A percentile compares a stretch with the other conserved stretches of the same genome.
These are phyloP conservation scores for Colletotrichum spinosum DNA, from an alignment of 2,329 filamentous ascomycete species.

Conservation along the genomic window DNA sequence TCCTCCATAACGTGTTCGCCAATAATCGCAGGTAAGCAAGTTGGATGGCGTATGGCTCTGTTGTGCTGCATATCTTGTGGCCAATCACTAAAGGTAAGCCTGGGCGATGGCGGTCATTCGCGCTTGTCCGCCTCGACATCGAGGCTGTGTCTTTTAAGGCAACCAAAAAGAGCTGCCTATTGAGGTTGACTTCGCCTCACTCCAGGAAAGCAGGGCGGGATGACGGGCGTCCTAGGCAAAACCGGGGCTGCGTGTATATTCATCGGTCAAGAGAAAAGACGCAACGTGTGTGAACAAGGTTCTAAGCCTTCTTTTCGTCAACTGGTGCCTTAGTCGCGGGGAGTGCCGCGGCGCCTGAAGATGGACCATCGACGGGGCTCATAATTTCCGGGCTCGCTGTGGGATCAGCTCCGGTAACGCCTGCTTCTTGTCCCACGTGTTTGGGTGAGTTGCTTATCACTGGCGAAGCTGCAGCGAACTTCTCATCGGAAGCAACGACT, in stretches of 20 bases:
- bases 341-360: slow-evolving; percentile 5
- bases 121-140: slow-evolving; percentile 12
- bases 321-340: slow-evolving; percentile 22
- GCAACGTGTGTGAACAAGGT: neutral
- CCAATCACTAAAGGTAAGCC: slow-evolving; percentile 14
- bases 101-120: slow-evolving; percentile 17
- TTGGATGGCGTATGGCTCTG: slow-evolving; percentile 20
- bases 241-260: slow-evolving; percentile 7
- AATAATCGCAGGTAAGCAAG: slow-evolving; percentile 9
- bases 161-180: slow-evolving; percentile 5
- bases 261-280: neutral
- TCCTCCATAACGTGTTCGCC: slow-evolving; percentile 21
- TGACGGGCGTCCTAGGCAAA: neutral
- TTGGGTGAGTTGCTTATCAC: slow-evolving; percentile 36
- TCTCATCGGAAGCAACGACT: slow-evolving; percentile 44
- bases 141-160: slow-evolving; percentile 21
- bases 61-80: slow-evolving; percentile 3
- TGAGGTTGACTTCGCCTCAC: slow-evolving; percentile 25
- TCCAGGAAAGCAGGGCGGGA: slow-evolving; percentile 17
- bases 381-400: slow-evolving; percentile 31
- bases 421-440: slow-evolving; percentile 60
- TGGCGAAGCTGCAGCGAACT: slow-evolving; percentile 39
- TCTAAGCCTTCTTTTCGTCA: slow-evolving; percentile 32
- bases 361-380: slow-evolving; percentile 32
- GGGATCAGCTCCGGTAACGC: slow-evolving; percentile 51